A percentile compares a stretch with the other conserved stretches of the same genome.
phyloP scores from a whole-genome alignment of 2,329 filamentous ascomycete genomes.

The Colletotrichum trifolii region DNA sequence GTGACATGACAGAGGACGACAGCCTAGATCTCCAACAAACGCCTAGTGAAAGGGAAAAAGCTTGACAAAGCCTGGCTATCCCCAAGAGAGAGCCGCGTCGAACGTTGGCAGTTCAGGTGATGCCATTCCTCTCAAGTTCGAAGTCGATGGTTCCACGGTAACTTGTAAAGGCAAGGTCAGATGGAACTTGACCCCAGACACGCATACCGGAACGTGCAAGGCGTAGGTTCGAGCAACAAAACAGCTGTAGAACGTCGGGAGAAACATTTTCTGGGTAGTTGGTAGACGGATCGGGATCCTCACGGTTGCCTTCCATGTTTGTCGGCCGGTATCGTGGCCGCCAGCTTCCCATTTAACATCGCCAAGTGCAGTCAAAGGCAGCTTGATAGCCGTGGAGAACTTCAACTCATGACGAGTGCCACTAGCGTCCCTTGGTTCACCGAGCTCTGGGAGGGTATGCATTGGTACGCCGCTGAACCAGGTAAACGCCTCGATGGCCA shows the following conservation, averaged over 20 bases:
- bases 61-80: not conserved
- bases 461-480: slow-evolving; percentile 62
- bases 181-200: slow-evolving; percentile 54
- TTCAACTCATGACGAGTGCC: slow-evolving; percentile 47
- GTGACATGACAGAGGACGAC: no score
- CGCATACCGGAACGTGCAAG: slow-evolving; percentile 57
- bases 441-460: slow-evolving; percentile 61
- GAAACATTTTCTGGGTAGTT: slow-evolving; percentile 58
- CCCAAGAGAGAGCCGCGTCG: slow-evolving; percentile 21
- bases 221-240: slow-evolving; percentile 65
- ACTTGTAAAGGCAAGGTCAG: slow-evolving; percentile 64
- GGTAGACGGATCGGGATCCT: slow-evolving; percentile 62
- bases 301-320: slow-evolving; percentile 40
- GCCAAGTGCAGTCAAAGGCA: slow-evolving; percentile 50
- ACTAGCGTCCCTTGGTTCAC: slow-evolving; percentile 53
- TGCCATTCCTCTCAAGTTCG: slow-evolving; percentile 39
- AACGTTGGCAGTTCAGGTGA: slow-evolving; percentile 19
- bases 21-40: no score
- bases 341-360: slow-evolving; percentile 54
- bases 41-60: not conserved
- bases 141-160: slow-evolving; percentile 50
- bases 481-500: slow-evolving; percentile 63
- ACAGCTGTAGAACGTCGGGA: slow-evolving; percentile 69
- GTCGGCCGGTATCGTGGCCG: slow-evolving; percentile 41
- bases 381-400: slow-evolving; percentile 57